Evolutionary conservation across 1,284 basidiomycete species (phyloP).

Genomic region (Bjerkandera adusta): DNA sequence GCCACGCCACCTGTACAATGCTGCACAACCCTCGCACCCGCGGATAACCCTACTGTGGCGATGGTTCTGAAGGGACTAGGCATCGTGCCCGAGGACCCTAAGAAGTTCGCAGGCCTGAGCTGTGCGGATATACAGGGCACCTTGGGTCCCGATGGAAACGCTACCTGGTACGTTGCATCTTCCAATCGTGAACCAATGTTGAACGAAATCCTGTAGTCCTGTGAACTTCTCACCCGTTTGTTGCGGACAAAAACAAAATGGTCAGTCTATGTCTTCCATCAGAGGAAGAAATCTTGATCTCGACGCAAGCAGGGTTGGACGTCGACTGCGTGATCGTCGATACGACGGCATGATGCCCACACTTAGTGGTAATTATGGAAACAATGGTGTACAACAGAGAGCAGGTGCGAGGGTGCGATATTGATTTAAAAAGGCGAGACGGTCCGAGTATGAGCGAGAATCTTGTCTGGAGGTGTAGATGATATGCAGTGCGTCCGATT

Average conservation of each 20-base stretch:
- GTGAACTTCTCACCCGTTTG: slow-evolving; percentile 2
- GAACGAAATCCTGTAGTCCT: background rate
- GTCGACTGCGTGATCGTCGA: slow-evolving; percentile 3
- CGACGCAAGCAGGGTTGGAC: background rate
- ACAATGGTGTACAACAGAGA: too few relatives aligned
- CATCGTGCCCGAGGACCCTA: background rate
- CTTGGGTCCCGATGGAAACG: background rate
- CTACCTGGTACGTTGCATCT: background rate
- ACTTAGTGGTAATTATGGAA: too few relatives aligned
- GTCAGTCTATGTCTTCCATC: background rate
- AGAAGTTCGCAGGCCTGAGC: background rate
- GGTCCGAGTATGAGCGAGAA: too few relatives aligned
- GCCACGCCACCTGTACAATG: background rate
- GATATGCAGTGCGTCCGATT: too few relatives aligned
- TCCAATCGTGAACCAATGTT: background rate
- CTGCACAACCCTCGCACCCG: background rate
- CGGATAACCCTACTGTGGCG: background rate
- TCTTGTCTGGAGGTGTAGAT: too few relatives aligned
- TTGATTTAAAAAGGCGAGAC: too few relatives aligned
- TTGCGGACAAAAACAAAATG: slow-evolving; percentile 2
- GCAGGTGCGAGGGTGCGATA: too few relatives aligned
- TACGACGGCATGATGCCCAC: background rate
- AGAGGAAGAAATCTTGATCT: background rate
- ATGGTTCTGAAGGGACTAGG: slow-evolving; percentile 2
- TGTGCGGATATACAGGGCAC: background rate